Conservation (phyloP, 1,284 basidiomycete genomes). For the Exobasidium cylindrosporum region DNA sequence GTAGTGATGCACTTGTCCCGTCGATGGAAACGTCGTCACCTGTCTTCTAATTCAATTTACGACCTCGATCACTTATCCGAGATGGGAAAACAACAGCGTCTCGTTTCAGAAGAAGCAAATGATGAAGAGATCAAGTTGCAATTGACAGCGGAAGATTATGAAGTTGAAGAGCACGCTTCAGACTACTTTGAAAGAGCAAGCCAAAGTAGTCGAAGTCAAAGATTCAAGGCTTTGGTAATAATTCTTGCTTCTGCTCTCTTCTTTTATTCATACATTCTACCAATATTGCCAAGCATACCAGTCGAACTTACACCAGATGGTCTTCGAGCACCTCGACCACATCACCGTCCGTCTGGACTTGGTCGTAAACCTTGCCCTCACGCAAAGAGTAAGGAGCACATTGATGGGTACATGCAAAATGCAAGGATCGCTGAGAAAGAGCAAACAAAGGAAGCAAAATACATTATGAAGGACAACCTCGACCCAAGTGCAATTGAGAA, state of each 20-base stretch:
- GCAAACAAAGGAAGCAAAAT: background rate
- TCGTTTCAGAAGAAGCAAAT: no score
- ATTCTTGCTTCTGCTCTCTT: background rate
- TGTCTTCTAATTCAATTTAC: no score
- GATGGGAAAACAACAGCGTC: no score
- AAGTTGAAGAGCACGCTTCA: background rate
- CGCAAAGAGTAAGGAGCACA: background rate
- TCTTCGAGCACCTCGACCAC: background rate
- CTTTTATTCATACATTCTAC: background rate
- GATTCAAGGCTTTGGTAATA: background rate
- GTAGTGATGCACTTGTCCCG: no score
- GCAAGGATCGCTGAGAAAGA: background rate
- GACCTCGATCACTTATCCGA: no score
- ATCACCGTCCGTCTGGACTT: background rate
- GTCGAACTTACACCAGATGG: background rate
- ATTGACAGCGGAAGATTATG: background rate
- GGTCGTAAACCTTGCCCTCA: background rate
- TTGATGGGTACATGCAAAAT: conserved; percentile 1
- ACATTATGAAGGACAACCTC: background rate
- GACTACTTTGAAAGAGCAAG: background rate
- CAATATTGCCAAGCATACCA: conserved; percentile 3
- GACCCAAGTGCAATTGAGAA: conserved; percentile 1
- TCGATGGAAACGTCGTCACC: no score
- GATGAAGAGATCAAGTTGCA: background rate
- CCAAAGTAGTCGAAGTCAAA: background rate